phyloP scores from a whole-genome alignment of 73 alveolate genomes.

The Paramecium tetraurelia region DNA sequence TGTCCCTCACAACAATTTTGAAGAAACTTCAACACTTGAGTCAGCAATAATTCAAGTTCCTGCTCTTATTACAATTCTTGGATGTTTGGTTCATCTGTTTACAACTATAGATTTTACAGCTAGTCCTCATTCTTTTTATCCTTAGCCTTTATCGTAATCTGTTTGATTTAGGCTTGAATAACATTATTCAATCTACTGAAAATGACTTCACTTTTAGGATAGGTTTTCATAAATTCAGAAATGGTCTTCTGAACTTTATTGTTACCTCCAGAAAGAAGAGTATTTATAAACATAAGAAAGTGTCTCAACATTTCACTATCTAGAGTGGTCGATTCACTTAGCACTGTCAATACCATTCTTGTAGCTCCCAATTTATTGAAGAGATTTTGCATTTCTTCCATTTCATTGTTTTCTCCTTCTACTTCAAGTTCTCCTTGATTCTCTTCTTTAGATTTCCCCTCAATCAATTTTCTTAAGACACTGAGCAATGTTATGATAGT shows the following conservation, averaged over 20 bases:
- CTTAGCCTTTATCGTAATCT: constrained; percentile 2
- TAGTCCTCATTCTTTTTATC: not conserved
- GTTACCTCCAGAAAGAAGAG: constrained; percentile 65
- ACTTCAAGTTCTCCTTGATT: constrained; percentile 19
- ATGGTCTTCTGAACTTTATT: constrained; percentile 60
- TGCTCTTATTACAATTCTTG: not conserved
- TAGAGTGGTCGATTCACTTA: constrained; percentile 55
- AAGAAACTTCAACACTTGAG: constrained; percentile 36
- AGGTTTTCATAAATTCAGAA: constrained; percentile 55
- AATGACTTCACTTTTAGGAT: constrained; percentile 62
- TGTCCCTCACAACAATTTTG: constrained; percentile 68
- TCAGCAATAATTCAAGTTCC: constrained; percentile 49
- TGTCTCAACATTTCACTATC: constrained; percentile 57
- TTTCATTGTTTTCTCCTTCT: constrained; percentile 28
- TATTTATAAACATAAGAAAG: constrained; percentile 39
- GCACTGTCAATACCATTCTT: constrained; percentile 53
- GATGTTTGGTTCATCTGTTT: not conserved
- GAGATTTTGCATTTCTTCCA: constrained; percentile 52
- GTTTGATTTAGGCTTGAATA: constrained; percentile 33
- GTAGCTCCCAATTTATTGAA: constrained; percentile 64
- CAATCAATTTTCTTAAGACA: constrained; percentile 49
- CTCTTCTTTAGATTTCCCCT: constrained; percentile 11
- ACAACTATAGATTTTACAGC: not conserved
- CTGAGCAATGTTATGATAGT: constrained; percentile 3
- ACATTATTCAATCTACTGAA: constrained; percentile 50